phyloP scores from a whole-genome alignment of 257 asterid species.

The Ilex asprella region DNA sequence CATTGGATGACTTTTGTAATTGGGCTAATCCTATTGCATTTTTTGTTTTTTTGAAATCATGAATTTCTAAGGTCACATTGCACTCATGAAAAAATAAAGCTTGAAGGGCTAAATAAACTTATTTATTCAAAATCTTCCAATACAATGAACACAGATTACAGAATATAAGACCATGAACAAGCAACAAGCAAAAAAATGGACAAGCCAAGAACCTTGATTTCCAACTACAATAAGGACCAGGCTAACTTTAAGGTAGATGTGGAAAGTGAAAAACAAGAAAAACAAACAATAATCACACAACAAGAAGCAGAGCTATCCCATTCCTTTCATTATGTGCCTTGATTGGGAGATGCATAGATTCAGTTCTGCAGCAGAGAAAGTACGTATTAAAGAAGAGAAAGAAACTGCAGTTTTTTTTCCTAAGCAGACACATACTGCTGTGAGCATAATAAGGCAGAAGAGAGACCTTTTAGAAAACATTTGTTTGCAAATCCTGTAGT shows the following conservation, averaged over 20 bases:
- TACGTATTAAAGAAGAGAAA: neutral
- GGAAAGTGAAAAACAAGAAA: neutral
- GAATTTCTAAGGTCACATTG: too few relatives aligned
- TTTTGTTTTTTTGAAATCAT: too few relatives aligned
- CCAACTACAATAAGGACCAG: neutral
- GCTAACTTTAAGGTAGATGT: neutral
- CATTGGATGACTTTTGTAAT: too few relatives aligned
- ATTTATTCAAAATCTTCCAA: too few relatives aligned
- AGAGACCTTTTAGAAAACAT: conserved; percentile 60
- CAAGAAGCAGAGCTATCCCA: neutral
- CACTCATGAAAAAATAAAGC: too few relatives aligned
- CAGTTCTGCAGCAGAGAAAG: neutral
- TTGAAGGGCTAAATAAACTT: too few relatives aligned
- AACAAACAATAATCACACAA: neutral
- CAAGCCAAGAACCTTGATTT: conserved; percentile 7
- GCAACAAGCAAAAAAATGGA: conserved; percentile 9
- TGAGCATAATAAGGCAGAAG: too few relatives aligned
- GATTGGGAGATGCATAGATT: neutral
- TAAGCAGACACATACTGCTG: neutral
- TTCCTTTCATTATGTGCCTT: neutral
- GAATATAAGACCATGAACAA: neutral
- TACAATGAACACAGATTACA: too few relatives aligned
- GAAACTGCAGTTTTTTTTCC: neutral
- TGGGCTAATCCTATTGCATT: too few relatives aligned
- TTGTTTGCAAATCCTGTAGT: conserved; percentile 71